Evolutionary conservation across 2,329 filamentous ascomycete species (phyloP).

Genomic region (Fusarium guadeloupense): DNA sequence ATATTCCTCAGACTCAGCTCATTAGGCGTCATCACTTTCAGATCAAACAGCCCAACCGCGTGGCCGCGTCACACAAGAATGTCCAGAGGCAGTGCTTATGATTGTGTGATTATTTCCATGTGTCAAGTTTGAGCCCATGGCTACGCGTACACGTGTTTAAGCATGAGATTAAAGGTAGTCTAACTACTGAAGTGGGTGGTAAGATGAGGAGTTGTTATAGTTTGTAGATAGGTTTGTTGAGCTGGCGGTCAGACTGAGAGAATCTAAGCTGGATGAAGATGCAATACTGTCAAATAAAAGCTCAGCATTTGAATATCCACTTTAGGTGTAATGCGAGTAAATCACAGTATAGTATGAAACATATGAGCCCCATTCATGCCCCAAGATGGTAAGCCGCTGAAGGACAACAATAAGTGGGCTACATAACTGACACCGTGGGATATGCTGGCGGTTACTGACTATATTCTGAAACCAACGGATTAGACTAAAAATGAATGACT

Average conservation of each 20-base stretch:
- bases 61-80: not conserved
- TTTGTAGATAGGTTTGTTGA: not conserved
- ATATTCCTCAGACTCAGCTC: not conserved
- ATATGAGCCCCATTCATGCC: not conserved
- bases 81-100: not conserved
- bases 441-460: no score
- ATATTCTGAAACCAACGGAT: no score
- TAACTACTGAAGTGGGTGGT: slow-evolving; percentile 10
- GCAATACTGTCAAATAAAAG: no score
- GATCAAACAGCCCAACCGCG: slow-evolving; percentile 5
- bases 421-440: not conserved
- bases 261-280: not conserved
- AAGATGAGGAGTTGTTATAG: slow-evolving; percentile 12
- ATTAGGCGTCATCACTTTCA: not conserved
- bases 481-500: no score
- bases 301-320: no score
- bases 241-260: not conserved
- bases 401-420: not conserved
- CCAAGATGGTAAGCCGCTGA: not conserved
- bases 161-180: not conserved
- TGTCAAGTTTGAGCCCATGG: not conserved
- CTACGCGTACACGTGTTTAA: slow-evolving; percentile 17
- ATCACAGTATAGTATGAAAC: not conserved
- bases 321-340: not conserved
- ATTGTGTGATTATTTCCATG: not conserved